These are phyloP conservation scores for Scheffersomyces coipomensis DNA, from an alignment of 805 yeast species.

Conservation along the genomic window DNA sequence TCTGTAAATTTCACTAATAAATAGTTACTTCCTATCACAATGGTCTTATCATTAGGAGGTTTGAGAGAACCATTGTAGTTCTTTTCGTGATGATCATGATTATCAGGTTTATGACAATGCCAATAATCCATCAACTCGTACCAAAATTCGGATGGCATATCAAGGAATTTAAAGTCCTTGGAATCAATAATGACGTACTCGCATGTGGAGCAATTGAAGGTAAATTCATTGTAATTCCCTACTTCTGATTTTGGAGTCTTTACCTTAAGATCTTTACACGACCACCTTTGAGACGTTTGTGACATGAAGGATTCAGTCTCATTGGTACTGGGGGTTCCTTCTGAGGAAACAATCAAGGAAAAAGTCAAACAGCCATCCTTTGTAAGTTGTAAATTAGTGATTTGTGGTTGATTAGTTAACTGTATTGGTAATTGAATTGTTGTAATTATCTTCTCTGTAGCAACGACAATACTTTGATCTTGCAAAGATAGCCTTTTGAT, in stretches of 20 bases:
- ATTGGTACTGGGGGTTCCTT: not conserved
- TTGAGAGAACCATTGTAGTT: slow-evolving; percentile 40
- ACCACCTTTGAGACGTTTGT: slow-evolving; percentile 33
- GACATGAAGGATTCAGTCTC: slow-evolving; percentile 1
- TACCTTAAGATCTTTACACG: slow-evolving; percentile 35
- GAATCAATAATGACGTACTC: slow-evolving; percentile 25
- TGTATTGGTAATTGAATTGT: not conserved
- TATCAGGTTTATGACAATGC: slow-evolving; percentile 88
- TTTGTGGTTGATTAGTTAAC: not conserved
- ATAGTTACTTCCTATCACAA: slow-evolving; percentile 60
- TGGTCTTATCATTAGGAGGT: slow-evolving; percentile 36
- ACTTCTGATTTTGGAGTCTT: slow-evolving; percentile 26
- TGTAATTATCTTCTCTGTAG: not conserved
- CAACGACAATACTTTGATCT: not conserved
- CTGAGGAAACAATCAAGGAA: not conserved
- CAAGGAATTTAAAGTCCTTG: slow-evolving; percentile 35
- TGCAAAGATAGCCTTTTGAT: not conserved
- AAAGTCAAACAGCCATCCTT: not conserved
- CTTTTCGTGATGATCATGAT: slow-evolving; percentile 18
- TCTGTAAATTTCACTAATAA: slow-evolving; percentile 33
- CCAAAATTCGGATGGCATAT: slow-evolving; percentile 93
- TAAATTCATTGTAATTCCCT: slow-evolving; percentile 19
- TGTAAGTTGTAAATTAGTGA: not conserved
- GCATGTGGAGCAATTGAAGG: slow-evolving; percentile 33
- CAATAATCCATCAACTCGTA: slow-evolving; percentile 94